A percentile compares a stretch with the other conserved stretches of the same genome.
Evolutionary conservation across 2,329 filamentous ascomycete genomes (phyloP).

Genomic region (Colletotrichum melonis): DNA sequence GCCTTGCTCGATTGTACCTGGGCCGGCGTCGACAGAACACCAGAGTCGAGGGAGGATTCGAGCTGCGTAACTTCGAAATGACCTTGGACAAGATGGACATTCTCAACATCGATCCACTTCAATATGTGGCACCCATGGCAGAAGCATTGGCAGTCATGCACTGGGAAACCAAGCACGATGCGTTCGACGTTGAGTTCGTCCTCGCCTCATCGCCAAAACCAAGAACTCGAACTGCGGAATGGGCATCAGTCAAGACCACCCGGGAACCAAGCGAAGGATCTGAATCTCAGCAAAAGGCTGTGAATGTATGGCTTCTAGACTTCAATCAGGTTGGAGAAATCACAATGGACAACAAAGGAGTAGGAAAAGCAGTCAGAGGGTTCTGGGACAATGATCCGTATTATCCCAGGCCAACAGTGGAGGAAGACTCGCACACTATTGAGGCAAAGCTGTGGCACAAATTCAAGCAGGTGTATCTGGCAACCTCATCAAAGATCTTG

Average conservation of each 20-base stretch:
- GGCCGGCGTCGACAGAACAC: constrained; percentile 23
- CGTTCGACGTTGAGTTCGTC: constrained; percentile 46
- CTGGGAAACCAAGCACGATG: constrained; percentile 44
- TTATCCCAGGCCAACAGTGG: background rate
- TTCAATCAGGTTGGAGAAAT: background rate
- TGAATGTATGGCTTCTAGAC: background rate
- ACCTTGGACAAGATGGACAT: constrained; percentile 44
- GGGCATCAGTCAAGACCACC: background rate
- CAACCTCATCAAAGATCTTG: background rate
- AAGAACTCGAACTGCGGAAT: background rate
- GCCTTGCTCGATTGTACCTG: constrained; percentile 35
- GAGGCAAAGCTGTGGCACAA: background rate
- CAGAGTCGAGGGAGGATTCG: constrained; percentile 30
- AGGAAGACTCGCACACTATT: background rate
- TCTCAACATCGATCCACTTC: constrained; percentile 37
- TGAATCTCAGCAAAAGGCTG: background rate
- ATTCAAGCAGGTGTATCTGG: background rate
- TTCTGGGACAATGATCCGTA: constrained; percentile 8
- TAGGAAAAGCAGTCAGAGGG: background rate
- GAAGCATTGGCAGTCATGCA: constrained; percentile 45
- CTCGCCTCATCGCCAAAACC: constrained; percentile 39
- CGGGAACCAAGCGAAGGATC: background rate
- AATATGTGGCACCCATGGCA: constrained; percentile 40
- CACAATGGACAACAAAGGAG: background rate
- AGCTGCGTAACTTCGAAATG: constrained; percentile 46